Evolutionary conservation across 2,329 filamentous ascomycete species (phyloP).

Genomic region (Ceratocystis cacaofunesta): DNA sequence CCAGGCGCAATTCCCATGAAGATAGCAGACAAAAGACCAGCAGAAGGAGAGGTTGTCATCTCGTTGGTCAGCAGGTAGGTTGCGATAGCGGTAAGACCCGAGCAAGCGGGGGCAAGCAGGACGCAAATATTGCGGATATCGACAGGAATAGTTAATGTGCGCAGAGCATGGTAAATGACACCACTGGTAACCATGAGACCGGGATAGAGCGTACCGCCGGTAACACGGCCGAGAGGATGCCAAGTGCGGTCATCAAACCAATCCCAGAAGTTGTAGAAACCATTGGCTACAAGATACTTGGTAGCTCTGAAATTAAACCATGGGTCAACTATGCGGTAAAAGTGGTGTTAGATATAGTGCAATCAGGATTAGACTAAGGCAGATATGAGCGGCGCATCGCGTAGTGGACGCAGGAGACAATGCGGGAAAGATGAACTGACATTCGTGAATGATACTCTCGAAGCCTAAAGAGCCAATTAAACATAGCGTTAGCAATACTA

Average conservation of each 20-base stretch:
- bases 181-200: slow-evolving; percentile 99
- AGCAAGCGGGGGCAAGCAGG: slow-evolving; percentile 85
- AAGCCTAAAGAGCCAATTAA: slow-evolving; percentile 45
- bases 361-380: slow-evolving; percentile 20
- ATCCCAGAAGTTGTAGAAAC: slow-evolving; percentile 98
- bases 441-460: slow-evolving; percentile 99
- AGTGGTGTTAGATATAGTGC: slow-evolving; percentile 9
- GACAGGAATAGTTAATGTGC: slow-evolving; percentile 75
- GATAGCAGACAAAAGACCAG: slow-evolving; percentile 78
- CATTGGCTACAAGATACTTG: slow-evolving; percentile 91
- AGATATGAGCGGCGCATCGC: neutral
- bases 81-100: slow-evolving; percentile 81
- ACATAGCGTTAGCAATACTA: slow-evolving; percentile 23
- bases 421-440: slow-evolving; percentile 41
- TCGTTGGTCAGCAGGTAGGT: slow-evolving; percentile 92
- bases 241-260: slow-evolving; percentile 99
- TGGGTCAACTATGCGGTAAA: slow-evolving; percentile 60
- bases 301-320: slow-evolving; percentile 99
- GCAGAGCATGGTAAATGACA: slow-evolving; percentile 85
- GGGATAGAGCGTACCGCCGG: slow-evolving; percentile 94
- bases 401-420: neutral
- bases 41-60: slow-evolving; percentile 90
- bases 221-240: slow-evolving; percentile 96
- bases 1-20: slow-evolving; percentile 98
- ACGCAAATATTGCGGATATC: slow-evolving; percentile 99